These are phyloP conservation scores for Malassezia japonica DNA, from an alignment of 1,284 basidiomycete genomes.

Conservation along the genomic window DNA sequence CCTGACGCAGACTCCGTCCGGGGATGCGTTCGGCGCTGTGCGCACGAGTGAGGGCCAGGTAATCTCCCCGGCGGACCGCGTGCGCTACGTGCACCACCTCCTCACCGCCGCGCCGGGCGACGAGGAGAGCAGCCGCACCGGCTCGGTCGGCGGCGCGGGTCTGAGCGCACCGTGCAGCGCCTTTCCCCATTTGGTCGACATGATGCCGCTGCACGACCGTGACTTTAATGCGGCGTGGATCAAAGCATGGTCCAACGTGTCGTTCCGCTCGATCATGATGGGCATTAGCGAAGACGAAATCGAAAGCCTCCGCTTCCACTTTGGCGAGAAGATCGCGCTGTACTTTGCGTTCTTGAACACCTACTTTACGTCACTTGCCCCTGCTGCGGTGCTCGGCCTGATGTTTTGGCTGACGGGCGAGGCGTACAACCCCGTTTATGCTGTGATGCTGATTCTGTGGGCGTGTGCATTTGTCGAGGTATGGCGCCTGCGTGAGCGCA, in stretches of 20 bases:
- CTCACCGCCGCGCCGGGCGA: constrained; percentile 20
- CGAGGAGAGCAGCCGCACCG: too few species aligned
- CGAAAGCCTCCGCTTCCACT: constrained; percentile 39
- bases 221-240: constrained; percentile 39
- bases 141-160: constrained; percentile 19
- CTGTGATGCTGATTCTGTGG: constrained; percentile 36
- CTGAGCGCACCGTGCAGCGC: constrained; percentile 14
- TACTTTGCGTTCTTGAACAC: constrained; percentile 46
- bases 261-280: constrained; percentile 20
- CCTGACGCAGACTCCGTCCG: background rate
- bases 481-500: constrained; percentile 43
- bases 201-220: constrained; percentile 41
- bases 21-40: background rate
- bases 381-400: constrained; percentile 28
- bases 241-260: constrained; percentile 29
- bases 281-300: constrained; percentile 32
- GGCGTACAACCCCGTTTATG: constrained; percentile 32
- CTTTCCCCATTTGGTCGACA: constrained; percentile 41
- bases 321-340: constrained; percentile 45
- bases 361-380: constrained; percentile 38
- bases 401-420: constrained; percentile 30
- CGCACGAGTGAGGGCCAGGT: background rate
- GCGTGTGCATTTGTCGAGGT: constrained; percentile 36
- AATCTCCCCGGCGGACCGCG: constrained; percentile 24
- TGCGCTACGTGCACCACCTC: constrained; percentile 32